Percentiles rank a stretch among this genome's conserved stretches.
These are phyloP conservation scores for Exophiala oligosperma DNA, from an alignment of 2,329 filamentous ascomycete genomes.

Conservation along the genomic window DNA sequence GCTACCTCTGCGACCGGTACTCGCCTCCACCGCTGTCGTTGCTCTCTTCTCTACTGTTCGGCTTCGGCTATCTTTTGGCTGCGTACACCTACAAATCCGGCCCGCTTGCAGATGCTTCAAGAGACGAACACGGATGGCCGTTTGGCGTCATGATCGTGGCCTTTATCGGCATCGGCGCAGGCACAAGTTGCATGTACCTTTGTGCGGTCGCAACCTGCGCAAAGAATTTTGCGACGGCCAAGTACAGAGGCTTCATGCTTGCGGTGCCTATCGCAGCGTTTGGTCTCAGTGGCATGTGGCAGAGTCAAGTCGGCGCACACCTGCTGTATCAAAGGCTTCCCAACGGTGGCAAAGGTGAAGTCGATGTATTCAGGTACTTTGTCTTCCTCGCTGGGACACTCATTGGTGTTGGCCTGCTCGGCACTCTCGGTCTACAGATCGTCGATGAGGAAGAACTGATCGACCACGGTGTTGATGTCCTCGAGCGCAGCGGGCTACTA, in stretches of 20 bases:
- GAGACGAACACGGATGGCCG: conserved; percentile 60
- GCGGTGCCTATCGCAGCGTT: conserved; percentile 90
- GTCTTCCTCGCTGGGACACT: conserved; percentile 77
- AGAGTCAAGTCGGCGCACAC: conserved; percentile 81
- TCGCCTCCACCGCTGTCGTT: conserved; percentile 77
- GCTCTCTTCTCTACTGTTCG: conserved; percentile 72
- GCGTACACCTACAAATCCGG: conserved; percentile 72
- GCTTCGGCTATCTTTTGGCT: conserved; percentile 77
- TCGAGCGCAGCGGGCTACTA: conserved; percentile 84
- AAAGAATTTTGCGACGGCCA: conserved; percentile 93
- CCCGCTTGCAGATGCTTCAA: conserved; percentile 51
- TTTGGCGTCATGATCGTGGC: conserved; percentile 82
- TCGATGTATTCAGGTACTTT: conserved; percentile 83
- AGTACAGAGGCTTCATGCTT: conserved; percentile 83
- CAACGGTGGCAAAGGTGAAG: conserved; percentile 62
- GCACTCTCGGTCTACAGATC: conserved; percentile 71
- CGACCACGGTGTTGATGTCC: conserved; percentile 82
- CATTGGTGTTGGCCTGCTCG: conserved; percentile 68
- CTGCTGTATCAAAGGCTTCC: conserved; percentile 69
- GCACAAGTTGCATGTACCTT: conserved; percentile 86
- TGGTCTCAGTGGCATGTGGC: conserved; percentile 92
- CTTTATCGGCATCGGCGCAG: conserved; percentile 79
- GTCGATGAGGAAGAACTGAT: conserved; percentile 86
- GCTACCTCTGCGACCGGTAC: conserved; percentile 87
- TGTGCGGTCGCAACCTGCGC: conserved; percentile 90